Conservation (phyloP, 805 yeast species). For the Lipomyces lipofer region DNA sequence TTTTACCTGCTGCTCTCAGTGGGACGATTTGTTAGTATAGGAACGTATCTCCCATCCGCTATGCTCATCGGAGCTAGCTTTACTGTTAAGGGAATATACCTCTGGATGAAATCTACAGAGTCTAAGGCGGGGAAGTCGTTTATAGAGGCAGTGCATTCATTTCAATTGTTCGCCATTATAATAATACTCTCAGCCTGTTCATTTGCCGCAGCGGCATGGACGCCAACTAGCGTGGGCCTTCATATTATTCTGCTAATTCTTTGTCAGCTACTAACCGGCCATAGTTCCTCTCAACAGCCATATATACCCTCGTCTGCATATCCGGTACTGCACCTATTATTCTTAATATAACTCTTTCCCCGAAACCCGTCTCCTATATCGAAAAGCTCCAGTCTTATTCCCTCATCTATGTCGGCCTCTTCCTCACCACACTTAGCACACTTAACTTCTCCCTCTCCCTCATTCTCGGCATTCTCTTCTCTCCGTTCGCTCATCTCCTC, state of each 20-base stretch:
- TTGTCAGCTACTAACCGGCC: background rate
- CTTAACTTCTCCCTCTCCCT: slow-evolving; percentile 83
- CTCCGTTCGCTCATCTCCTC: slow-evolving; percentile 68
- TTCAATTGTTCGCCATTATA: slow-evolving; percentile 39
- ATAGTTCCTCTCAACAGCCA: background rate
- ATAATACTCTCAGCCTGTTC: slow-evolving; percentile 31
- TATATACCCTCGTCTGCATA: too few relatives aligned
- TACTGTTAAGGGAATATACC: slow-evolving; percentile 62
- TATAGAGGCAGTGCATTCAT: slow-evolving; percentile 38
- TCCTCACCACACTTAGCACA: slow-evolving; percentile 71
- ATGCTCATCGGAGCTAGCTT: slow-evolving; percentile 67
- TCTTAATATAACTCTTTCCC: slow-evolving; percentile 1
- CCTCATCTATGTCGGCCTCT: slow-evolving; percentile 51
- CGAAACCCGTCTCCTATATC: slow-evolving; percentile 14
- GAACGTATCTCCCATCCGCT: slow-evolving; percentile 88
- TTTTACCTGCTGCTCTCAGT: slow-evolving; percentile 84
- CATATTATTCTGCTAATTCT: background rate
- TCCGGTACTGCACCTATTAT: slow-evolving; percentile 8
- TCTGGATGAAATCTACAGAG: slow-evolving; percentile 17
- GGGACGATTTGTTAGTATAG: slow-evolving; percentile 81
- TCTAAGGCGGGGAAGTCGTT: slow-evolving; percentile 27
- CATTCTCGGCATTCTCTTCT: slow-evolving; percentile 62
- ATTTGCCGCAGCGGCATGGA: slow-evolving; percentile 3
- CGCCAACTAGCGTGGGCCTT: slow-evolving; percentile 12
- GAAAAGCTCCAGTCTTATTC: slow-evolving; percentile 17